Conservation (phyloP, 2,329 filamentous ascomycete genomes). For the Arthrinium phaeospermum region DNA sequence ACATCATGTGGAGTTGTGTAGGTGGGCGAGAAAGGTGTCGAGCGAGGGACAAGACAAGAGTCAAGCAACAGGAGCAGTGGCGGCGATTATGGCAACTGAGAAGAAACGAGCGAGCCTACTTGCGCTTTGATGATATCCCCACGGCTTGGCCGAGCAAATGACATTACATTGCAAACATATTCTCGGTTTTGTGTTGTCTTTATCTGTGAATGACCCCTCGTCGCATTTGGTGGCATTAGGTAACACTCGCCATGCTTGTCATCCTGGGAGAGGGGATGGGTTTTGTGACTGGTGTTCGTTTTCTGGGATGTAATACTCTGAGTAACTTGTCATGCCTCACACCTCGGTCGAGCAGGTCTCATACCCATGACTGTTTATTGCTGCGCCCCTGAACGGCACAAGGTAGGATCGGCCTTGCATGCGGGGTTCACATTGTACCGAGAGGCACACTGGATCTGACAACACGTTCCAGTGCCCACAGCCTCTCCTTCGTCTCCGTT, state of each 20-base stretch:
- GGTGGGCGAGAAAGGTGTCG: not conserved
- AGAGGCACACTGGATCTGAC: not conserved
- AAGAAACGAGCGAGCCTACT: constrained; percentile 17
- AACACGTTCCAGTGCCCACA: not conserved
- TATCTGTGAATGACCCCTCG: not conserved
- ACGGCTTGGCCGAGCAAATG: constrained; percentile 39
- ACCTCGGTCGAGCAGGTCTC: not conserved
- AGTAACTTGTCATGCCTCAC: no score
- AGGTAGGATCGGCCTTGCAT: not conserved
- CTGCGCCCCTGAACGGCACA: not conserved
- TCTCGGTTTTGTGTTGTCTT: not conserved
- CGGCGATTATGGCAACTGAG: not conserved
- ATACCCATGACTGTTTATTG: not conserved
- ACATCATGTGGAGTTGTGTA: not conserved
- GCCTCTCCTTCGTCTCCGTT: not conserved
- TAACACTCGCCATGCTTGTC: not conserved
- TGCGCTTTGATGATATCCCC: constrained; percentile 41
- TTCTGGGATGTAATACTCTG: not conserved
- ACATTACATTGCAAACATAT: constrained; percentile 20
- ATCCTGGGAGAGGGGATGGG: not conserved
- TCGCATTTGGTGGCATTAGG: not conserved
- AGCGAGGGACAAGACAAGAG: constrained; percentile 21
- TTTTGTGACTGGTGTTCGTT: not conserved
- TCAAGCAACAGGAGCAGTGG: constrained; percentile 20
- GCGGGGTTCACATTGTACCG: not conserved